Evolutionary conservation across 139 green algal genomes (phyloP), one percentile per base, ranked within the genome.

Genomic region (Tetradesmus obliquus): DNA sequence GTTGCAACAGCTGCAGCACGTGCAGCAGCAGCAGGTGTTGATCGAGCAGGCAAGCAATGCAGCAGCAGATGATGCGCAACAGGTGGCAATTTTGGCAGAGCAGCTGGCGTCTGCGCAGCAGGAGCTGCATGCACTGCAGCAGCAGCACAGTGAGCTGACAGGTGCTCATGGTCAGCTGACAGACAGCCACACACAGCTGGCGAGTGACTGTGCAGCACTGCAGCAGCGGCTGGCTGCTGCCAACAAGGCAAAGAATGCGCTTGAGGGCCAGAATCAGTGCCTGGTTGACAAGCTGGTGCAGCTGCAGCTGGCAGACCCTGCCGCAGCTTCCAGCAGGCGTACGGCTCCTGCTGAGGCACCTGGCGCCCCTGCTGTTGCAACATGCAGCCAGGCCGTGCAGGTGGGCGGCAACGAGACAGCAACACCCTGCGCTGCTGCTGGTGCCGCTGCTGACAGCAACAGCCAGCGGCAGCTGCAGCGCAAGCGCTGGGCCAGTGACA

Each of bases 271-370:
- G 8, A 90, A 90, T n/a, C 51, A 90, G 86, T 24, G 8, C 13
- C 51, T 90, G 24, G 55, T 90, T 53, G 86, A 90, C 12, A 60
- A 90, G 86, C 17, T 90, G 8, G 86, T 90, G 53, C 53, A 84
- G 71, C 19, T 90, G 71, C 86, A 90, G 86, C 86, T 90, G 51
- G 86, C 74, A 6, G 71, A 55, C 15, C 86, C 86, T 69, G 66
- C 84, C 6, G 60, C 84, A 79, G 55, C 10, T 80, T 3, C 13
- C 76, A 53, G 76, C 76, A 82, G 76, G 24, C 4, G n/a, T 24
- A 24, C 15, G 12, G 66, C 66, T 20, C 17, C 17, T 24, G 17
- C 66, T 1, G 12, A 24, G 66, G 5, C 66, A 24, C n/a, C 66
- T 24, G 17, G 15, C 15, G 12, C 66, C n/a, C 66, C 66, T 24